phyloP scores from a whole-genome alignment of 495 filamentous ascomycete genomes.

The Trichoderma parareesei region DNA sequence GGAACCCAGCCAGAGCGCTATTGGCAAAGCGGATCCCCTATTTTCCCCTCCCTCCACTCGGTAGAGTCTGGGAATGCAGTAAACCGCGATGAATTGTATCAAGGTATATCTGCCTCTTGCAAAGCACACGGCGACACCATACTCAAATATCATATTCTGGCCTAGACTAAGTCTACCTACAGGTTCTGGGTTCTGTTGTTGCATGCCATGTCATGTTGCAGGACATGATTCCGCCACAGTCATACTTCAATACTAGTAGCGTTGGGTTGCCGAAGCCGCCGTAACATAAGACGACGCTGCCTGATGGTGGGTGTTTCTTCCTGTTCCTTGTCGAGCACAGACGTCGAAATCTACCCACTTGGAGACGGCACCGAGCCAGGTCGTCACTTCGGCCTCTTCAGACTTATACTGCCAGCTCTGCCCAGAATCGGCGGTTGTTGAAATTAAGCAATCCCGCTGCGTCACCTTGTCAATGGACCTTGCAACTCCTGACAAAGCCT shows the following conservation, averaged over 20 bases:
- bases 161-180: not conserved
- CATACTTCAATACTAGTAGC: not conserved
- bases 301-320: not conserved
- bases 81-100: not conserved
- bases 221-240: not conserved
- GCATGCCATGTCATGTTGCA: not conserved
- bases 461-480: not conserved
- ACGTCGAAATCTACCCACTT: not conserved
- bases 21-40: constrained; percentile 3
- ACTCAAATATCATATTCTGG: not conserved
- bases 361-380: not conserved
- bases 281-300: not conserved
- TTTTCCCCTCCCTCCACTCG: not conserved
- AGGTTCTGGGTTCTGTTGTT: not conserved
- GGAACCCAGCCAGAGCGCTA: constrained; percentile 2
- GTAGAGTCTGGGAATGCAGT: not conserved
- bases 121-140: too few relatives aligned
- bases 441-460: not conserved
- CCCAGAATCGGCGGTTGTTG: not conserved
- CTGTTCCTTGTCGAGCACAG: not conserved
- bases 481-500: not conserved
- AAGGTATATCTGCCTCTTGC: too few relatives aligned
- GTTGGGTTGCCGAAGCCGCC: not conserved
- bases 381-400: not conserved
- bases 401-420: not conserved